Base-by-base conservation (phyloP, 352 stramenopile genomes). In the Thraustochytrium sp. region DNA sequence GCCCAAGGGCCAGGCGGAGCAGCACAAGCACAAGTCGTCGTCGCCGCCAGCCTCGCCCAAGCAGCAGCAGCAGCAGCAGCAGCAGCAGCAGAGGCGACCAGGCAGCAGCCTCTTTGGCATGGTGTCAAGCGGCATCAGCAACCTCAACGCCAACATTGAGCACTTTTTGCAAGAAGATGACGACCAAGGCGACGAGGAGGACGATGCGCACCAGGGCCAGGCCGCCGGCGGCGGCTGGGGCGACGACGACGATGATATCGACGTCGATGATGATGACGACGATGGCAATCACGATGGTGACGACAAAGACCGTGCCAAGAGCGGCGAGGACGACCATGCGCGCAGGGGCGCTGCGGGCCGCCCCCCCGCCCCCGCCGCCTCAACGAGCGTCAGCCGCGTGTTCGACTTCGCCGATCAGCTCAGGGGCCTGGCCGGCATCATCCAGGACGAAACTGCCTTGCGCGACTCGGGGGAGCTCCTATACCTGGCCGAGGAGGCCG, bases 341-440 rank as follows among this genome's bases (percentile, higher is more conserved):
- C 54, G n/a, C 51, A 13, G 31, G 31, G 26, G 59, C 40, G 13
- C 26, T 26, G 9, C 29, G 8, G 8, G 40, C 13, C 26, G 23
- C 4, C 36, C 42, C n/a, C n/a, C n/a, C n/a, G n/a, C n/a, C n/a
- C n/a, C n/a, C n/a, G n/a, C n/a, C n/a, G n/a, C n/a, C n/a, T n/a
- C n/a, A n/a, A n/a, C n/a, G n/a, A n/a, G n/a, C n/a, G n/a, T n/a
- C 18, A 46, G 21, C 48, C 8, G 11, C 53, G 38, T 80, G 44
- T 75, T 80, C 26, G 34, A 26, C 26, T 80, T 80, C 38, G 51
- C 76, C 21, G 63, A 80, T 34, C 68, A 80, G 38, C 18, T 80
- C 11, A 42, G 68, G 18, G 11, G 68, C 51, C 76, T 80, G 16
- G 63, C 76, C n/a, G 68, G 36, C 34, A 16, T 44, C 2, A 42